These are phyloP conservation scores for Lactuca sativa DNA, from an alignment of 129 eudicot species.

Conservation along the genomic window DNA sequence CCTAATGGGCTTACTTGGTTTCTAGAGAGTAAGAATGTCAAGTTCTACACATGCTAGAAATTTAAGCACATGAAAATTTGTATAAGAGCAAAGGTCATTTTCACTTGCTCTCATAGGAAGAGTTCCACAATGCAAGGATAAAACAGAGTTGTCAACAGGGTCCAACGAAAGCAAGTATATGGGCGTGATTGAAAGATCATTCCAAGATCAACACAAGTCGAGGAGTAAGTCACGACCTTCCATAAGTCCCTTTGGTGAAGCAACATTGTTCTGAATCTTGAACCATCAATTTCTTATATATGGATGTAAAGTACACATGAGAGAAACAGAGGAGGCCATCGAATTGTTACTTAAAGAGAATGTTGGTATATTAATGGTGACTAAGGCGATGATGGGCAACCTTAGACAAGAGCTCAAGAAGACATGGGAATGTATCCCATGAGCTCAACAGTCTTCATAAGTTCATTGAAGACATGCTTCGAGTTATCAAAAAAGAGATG, in stretches of 20 bases:
- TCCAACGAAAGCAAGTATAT: too few species aligned
- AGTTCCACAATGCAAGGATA: background rate
- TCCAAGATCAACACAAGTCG: too few species aligned
- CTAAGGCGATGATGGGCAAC: background rate
- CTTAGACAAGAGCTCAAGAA: background rate
- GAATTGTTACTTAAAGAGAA: background rate
- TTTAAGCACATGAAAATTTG: background rate
- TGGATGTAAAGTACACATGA: background rate
- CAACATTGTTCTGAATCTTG: background rate
- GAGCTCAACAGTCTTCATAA: background rate
- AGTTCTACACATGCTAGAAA: background rate
- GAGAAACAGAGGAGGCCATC: background rate
- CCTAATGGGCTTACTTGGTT: background rate
- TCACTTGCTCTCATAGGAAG: background rate
- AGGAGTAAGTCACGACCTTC: background rate
- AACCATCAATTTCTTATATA: too few species aligned
- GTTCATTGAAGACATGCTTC: background rate
- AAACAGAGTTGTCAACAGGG: background rate
- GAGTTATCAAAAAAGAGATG: background rate
- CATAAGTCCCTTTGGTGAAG: background rate
- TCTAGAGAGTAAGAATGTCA: background rate
- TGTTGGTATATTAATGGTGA: background rate
- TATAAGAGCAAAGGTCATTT: too few species aligned
- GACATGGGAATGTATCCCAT: background rate
- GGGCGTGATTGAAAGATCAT: too few species aligned